These are phyloP conservation scores for Vitis hybrid DNA, from an alignment of 177 flowering plant species.

Conservation along the genomic window DNA sequence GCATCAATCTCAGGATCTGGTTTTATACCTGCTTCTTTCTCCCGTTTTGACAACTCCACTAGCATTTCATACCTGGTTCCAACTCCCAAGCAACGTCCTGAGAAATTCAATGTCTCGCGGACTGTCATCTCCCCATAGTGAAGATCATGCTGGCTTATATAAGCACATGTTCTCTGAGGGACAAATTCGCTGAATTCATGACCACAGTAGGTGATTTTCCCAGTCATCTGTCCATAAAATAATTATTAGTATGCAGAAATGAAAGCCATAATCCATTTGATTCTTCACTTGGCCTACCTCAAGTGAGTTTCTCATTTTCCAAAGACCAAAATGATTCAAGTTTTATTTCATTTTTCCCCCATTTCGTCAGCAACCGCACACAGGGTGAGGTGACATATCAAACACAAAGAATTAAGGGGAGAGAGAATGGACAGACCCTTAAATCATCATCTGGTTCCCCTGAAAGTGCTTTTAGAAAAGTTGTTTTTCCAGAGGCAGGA, in stretches of 20 bases:
- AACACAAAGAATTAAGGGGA: not conserved
- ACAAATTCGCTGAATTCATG: conserved; percentile 32
- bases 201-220: conserved; percentile 34
- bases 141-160: conserved; percentile 39
- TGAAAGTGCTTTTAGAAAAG: conserved; percentile 47
- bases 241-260: too few relatives aligned
- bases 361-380: too few relatives aligned
- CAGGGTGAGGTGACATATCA: too few relatives aligned
- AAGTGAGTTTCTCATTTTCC: not conserved
- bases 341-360: too few relatives aligned
- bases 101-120: conserved; percentile 32
- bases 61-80: conserved; percentile 36
- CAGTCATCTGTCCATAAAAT: conserved; percentile 25
- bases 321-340: not conserved
- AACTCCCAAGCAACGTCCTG: conserved; percentile 39
- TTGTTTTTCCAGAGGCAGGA: conserved; percentile 57
- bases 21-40: conserved; percentile 52
- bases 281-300: too few relatives aligned
- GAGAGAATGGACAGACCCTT: conserved; percentile 25
- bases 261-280: too few relatives aligned
- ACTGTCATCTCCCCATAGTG: conserved; percentile 44
- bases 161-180: conserved; percentile 41
- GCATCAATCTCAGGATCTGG: conserved; percentile 72
- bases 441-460: conserved; percentile 40
- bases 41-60: conserved; percentile 50